Evolutionary conservation across 2,329 filamentous ascomycete genomes (phyloP).

Genomic region (Penicillium sp.): DNA sequence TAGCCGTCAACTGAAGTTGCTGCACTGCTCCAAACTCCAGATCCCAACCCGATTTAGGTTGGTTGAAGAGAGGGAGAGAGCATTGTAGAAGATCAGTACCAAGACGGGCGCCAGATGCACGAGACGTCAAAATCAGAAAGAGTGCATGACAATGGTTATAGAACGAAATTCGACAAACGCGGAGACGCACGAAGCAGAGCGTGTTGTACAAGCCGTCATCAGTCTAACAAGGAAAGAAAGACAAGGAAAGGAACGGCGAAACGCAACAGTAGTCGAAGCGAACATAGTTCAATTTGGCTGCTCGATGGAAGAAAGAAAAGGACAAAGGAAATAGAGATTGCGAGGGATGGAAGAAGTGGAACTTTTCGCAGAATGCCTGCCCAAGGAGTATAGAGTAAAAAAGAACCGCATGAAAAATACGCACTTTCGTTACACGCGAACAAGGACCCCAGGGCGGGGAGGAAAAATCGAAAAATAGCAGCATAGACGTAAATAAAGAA

Average conservation of each 20-base stretch:
- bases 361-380: conserved; percentile 50
- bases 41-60: not conserved
- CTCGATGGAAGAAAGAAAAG: conserved; percentile 28
- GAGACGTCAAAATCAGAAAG: not conserved
- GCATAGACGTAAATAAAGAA: conserved; percentile 14
- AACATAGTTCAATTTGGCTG: conserved; percentile 42
- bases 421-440: conserved; percentile 42
- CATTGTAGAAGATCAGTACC: not conserved
- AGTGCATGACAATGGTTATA: conserved; percentile 1
- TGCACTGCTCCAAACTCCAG: not conserved
- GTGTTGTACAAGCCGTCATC: conserved; percentile 39
- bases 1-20: not conserved
- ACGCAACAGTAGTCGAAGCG: conserved; percentile 34
- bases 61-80: not conserved
- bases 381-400: conserved; percentile 39
- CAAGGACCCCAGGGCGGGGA: conserved; percentile 29
- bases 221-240: conserved; percentile 27
- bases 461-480: conserved; percentile 17
- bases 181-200: conserved; percentile 21
- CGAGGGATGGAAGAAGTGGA: conserved; percentile 31
- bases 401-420: conserved; percentile 36
- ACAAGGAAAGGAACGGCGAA: conserved; percentile 23
- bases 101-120: not conserved
- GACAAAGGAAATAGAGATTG: conserved; percentile 11
- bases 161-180: conserved; percentile 21